Percentiles rank a stretch among this genome's conserved stretches.
phyloP scores from a whole-genome alignment of 352 stramenopile genomes.

The Phytophthora colocasiae region DNA sequence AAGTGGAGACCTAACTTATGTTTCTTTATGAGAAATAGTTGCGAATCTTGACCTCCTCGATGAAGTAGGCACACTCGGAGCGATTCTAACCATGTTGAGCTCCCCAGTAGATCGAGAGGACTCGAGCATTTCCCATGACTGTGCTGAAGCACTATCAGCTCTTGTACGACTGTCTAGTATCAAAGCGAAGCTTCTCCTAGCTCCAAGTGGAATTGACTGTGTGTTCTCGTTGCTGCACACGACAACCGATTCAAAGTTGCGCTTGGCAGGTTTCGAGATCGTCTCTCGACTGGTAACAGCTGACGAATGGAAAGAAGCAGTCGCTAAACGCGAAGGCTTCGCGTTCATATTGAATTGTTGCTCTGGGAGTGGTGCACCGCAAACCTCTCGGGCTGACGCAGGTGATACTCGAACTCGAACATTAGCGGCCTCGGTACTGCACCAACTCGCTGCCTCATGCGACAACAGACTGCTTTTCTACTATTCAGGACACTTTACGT shows the following conservation, averaged over 20 bases:
- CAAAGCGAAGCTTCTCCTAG: constrained; percentile 70
- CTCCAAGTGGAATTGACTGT: constrained; percentile 71
- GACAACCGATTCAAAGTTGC: constrained; percentile 52
- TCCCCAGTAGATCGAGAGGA: constrained; percentile 61
- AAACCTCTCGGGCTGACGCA: constrained; percentile 15
- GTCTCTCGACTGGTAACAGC: constrained; percentile 65
- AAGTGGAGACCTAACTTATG: neutral
- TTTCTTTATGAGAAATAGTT: constrained; percentile 29
- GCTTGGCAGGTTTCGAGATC: constrained; percentile 61
- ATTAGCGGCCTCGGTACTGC: constrained; percentile 62
- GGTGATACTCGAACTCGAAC: constrained; percentile 58
- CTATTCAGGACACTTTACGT: constrained; percentile 64
- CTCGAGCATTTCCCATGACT: constrained; percentile 67
- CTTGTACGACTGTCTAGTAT: constrained; percentile 62
- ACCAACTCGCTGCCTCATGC: constrained; percentile 57
- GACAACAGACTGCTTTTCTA: constrained; percentile 75
- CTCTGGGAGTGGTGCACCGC: constrained; percentile 40
- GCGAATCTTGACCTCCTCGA: constrained; percentile 78
- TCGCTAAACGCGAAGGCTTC: constrained; percentile 76
- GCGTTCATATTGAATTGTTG: constrained; percentile 69
- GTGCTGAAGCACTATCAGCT: constrained; percentile 62
- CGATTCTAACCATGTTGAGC: constrained; percentile 77
- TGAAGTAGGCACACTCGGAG: constrained; percentile 72
- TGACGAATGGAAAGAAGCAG: constrained; percentile 63
- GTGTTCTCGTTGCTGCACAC: constrained; percentile 74